Base-by-base conservation (phyloP, 768 basidiomycete species). In the Auriculariales sp. region DNA sequence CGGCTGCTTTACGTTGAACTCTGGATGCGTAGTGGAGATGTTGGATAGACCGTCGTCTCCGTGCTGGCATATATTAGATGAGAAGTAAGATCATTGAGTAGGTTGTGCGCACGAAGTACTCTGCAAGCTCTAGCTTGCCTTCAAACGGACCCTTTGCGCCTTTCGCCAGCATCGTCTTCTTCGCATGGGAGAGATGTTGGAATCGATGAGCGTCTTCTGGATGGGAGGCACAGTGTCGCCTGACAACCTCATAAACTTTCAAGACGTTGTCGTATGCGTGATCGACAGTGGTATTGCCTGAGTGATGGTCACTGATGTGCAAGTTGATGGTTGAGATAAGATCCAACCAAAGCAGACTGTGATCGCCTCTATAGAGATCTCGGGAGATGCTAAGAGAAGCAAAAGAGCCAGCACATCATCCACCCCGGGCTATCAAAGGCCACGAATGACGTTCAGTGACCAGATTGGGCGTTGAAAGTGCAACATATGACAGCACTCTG, bases 181-280 rank as follows among this genome's bases (percentile, higher is more conserved):
- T 30, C 15, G 15, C 31, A 4, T 22, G 19, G 27, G 34, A 25
- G 22, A 34, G 48, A 31, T 50, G 50, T 9, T 36, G 51, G 32
- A 54, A 58, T 4, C 56, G 46, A 4, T 29, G 39, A 28, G 27
- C 47, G 31, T 58, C 55, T 19, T 46, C 46, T 4, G 55, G 57
- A 42, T 55, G 34, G 9, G 28, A 44, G 2, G n/a, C 48, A 12
- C 62, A 32, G 36, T 63, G 58, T 11, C 45, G n/a, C 30, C 59
- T 52, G 17, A 64, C 54, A 0, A 60, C 53, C 33, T 51, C 52
- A 52, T 61, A 64, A 24, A 59, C 45, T 52, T 65, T 65, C 14
- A 52, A 50, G 24, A 64, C 53, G 55, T 65, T 65, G 47, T 35
- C 33, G 50, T 51, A 48, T 2, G 57, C 55, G 24, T 54, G 42